Evolutionary conservation across 345 rosid species (phyloP).

Genomic region (Salix arbutifolia): DNA sequence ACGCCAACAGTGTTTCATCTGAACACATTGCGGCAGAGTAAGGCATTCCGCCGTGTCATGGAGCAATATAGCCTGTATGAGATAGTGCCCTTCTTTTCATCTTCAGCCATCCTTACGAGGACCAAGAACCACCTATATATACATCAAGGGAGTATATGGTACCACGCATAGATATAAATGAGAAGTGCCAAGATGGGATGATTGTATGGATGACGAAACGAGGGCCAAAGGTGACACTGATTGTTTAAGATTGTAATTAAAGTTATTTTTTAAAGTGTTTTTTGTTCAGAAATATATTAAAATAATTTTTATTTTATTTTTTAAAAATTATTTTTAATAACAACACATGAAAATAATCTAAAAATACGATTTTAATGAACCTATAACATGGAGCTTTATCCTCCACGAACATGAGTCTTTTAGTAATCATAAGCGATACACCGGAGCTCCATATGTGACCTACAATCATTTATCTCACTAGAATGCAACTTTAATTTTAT

Average conservation of each 20-base stretch:
- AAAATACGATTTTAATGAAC: slow-evolving; percentile 14
- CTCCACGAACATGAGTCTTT: slow-evolving; percentile 53
- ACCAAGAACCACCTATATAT: neutral
- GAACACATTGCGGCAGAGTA: too few species aligned
- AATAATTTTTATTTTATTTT: too few species aligned
- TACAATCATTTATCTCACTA: slow-evolving; percentile 22
- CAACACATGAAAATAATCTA: too few species aligned
- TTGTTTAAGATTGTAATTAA: too few species aligned
- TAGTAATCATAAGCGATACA: slow-evolving; percentile 53
- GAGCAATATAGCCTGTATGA: slow-evolving; percentile 17
- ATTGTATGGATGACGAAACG: neutral
- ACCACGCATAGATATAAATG: neutral
- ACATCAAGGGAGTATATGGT: too few species aligned
- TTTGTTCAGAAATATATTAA: too few species aligned
- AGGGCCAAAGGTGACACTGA: neutral
- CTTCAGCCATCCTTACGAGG: neutral
- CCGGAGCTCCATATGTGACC: slow-evolving; percentile 86
- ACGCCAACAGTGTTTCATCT: too few species aligned
- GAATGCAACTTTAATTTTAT: neutral
- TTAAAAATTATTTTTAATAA: too few species aligned
- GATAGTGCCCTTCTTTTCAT: neutral
- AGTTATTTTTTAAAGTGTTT: too few species aligned
- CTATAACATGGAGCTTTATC: slow-evolving; percentile 67
- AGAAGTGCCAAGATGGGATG: neutral
- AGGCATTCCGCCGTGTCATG: neutral